A percentile compares a stretch with the other conserved stretches of the same genome.
phyloP scores from a whole-genome alignment of 2,329 filamentous ascomycete genomes.

The Thelonectria rubi region DNA sequence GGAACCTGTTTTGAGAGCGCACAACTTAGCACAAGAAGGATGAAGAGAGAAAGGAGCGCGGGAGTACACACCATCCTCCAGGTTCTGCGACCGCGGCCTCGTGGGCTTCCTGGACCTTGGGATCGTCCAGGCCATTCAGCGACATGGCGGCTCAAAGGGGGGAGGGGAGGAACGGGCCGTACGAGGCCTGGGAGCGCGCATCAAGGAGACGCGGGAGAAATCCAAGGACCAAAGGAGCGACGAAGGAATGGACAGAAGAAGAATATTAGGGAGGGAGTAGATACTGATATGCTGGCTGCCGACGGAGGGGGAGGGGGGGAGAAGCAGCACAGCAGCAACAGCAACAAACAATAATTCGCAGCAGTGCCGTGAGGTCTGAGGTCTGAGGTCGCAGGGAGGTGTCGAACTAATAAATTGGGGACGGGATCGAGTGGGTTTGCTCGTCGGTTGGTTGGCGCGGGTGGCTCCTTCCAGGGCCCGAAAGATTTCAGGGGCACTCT shows the following conservation, averaged over 20 bases:
- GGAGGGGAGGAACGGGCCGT: slow-evolving; percentile 7
- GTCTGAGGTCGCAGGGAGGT: slow-evolving; percentile 17
- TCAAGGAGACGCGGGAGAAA: background rate
- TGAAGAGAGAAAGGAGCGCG: background rate
- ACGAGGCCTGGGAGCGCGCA: slow-evolving; percentile 7
- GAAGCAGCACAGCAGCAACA: slow-evolving; percentile 21
- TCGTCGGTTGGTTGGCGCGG: slow-evolving; percentile 24
- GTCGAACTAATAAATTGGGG: slow-evolving; percentile 22
- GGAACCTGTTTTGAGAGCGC: slow-evolving; percentile 71
- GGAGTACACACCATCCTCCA: slow-evolving; percentile 83
- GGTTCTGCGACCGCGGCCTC: slow-evolving; percentile 81
- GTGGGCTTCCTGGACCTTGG: slow-evolving; percentile 84
- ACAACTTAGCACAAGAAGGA: slow-evolving; percentile 29
- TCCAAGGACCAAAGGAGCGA: slow-evolving; percentile 5
- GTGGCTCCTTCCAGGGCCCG: slow-evolving; percentile 3
- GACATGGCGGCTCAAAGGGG: slow-evolving; percentile 71
- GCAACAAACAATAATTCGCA: background rate
- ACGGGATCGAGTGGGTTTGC: slow-evolving; percentile 19
- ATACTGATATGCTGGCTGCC: slow-evolving; percentile 15
- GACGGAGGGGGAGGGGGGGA: slow-evolving; percentile 15
- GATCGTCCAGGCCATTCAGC: slow-evolving; percentile 90
- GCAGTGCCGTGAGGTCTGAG: background rate
- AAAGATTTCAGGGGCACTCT: slow-evolving; percentile 25
- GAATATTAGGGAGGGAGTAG: background rate
- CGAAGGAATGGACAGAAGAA: slow-evolving; percentile 7